Conservation (phyloP, 805 yeast genomes). For the Torulaspora quercuum region DNA sequence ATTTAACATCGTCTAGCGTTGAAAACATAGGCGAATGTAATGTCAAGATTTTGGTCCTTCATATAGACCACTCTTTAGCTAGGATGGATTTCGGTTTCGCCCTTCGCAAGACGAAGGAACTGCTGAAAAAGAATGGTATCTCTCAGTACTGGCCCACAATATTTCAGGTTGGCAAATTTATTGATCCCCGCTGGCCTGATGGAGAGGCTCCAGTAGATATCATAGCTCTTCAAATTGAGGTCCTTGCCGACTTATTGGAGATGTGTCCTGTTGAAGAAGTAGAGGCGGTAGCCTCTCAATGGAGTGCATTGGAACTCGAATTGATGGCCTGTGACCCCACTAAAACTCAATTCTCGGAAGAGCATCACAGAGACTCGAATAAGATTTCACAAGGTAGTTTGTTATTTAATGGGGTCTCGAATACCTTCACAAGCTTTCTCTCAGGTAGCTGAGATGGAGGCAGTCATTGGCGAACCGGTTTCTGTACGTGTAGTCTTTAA, state of each 20-base stretch:
- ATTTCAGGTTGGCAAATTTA: slow-evolving; percentile 66
- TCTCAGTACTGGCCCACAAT: slow-evolving; percentile 62
- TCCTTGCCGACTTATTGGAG: slow-evolving; percentile 51
- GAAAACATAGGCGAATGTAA: slow-evolving; percentile 10
- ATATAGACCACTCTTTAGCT: slow-evolving; percentile 65
- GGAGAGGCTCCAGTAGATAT: slow-evolving; percentile 38
- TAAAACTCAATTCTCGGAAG: slow-evolving; percentile 23
- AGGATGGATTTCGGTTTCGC: slow-evolving; percentile 63
- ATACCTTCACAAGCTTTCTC: slow-evolving; percentile 42
- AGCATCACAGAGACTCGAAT: slow-evolving; percentile 6
- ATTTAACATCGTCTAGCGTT: slow-evolving; percentile 17
- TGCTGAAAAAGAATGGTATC: slow-evolving; percentile 29
- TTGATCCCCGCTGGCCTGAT: slow-evolving; percentile 45
- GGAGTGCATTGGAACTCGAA: slow-evolving; percentile 51
- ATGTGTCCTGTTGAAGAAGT: slow-evolving; percentile 55
- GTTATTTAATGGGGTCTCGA: slow-evolving; percentile 16
- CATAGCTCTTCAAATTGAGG: slow-evolving; percentile 49
- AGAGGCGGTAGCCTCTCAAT: slow-evolving; percentile 55
- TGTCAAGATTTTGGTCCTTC: slow-evolving; percentile 41
- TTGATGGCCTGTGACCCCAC: slow-evolving; percentile 35
- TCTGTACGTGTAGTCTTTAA: background rate
- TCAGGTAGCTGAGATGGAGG: slow-evolving; percentile 46
- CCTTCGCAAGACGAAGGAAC: slow-evolving; percentile 39
- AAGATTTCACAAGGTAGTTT: slow-evolving; percentile 3
- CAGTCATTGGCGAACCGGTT: slow-evolving; percentile 21